Evolutionary conservation across 768 basidiomycete species (phyloP), one percentile per base, ranked within the genome.

Genomic region (Flagelloscypha sp.): DNA sequence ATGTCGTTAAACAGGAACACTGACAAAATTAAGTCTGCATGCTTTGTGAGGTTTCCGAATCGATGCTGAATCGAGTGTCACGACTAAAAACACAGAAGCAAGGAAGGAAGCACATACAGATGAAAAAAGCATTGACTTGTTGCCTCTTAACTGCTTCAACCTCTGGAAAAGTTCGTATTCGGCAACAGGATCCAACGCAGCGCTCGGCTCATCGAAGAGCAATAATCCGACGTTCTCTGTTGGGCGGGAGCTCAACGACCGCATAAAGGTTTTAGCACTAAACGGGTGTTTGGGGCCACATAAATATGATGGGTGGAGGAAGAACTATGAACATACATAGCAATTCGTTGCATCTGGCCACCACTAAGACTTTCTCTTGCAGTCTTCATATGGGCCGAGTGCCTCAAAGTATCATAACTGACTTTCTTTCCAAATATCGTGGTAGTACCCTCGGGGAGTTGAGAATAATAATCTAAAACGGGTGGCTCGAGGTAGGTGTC

Each of bases 11-110:
- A 17, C 28, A 13, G 7, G 17, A 24, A 30, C 9, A 53, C 70
- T 44, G 42, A 82, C 75, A 84, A 40, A 20, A 85, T 83, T 3
- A 79, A 51, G 56, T 84, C 79, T 0, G 82, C 82, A 46, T 81
- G 69, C 7, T 78, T 63, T 1, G 82, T 85, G 9, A 84, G 58
- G 40, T 76, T 83, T 8, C 81, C 83, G 47, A 74, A 74, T 1
- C 79, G 64, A 54, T 82, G 85, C 0, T n/a, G n/a, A n/a, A n/a
- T n/a, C n/a, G n/a, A n/a, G n/a, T n/a, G n/a, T n/a, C n/a, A n/a
- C n/a, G n/a, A n/a, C n/a, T n/a, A n/a, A n/a, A n/a, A n/a, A n/a
- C n/a, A n/a, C n/a, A n/a, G n/a, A n/a, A n/a, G n/a, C n/a, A n/a
- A n/a, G n/a, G n/a, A n/a, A n/a, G n/a, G n/a, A n/a, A n/a, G n/a